Base-by-base conservation (phyloP, 495 filamentous ascomycete genomes). In the Talaromyces adpressus region DNA sequence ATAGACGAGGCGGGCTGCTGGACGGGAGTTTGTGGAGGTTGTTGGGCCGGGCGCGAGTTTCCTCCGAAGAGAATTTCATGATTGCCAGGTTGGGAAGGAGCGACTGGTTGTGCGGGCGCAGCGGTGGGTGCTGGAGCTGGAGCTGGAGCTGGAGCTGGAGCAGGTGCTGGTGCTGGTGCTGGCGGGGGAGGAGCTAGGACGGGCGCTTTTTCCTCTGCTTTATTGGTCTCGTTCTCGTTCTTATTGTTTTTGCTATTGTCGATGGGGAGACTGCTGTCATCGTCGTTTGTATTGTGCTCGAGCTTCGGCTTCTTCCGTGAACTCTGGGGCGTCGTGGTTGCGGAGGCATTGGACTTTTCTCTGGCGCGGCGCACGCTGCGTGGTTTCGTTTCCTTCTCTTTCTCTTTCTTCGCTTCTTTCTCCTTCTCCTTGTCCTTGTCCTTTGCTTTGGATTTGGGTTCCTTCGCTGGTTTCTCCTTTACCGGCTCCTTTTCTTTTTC, bases 261-360 rank as follows among this genome's bases (percentile, higher is more conserved):
- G 22, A 18, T 53, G 62, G 45, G 64, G 67, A 27, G 54, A 58
- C 58, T 67, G 66, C 5, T 69, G 59, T 18, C 58, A 57, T n/a
- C 68, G 70, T 22, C 63, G 58, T 71, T 60, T 34, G 20, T 54
- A 57, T 71, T 16, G 65, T 70, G 67, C 63, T 82, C 78, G 58
- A 79, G 66, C 67, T 80, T 81, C 52, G 78, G 72, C 64, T 80
- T 82, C 69, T 81, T 82, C 59, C 77, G 72, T 34, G 78, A 70
- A n/a, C 64, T 60, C 29, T 68, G 59, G n/a, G 65, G 54, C 36
- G 66, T 68, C 36, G 66, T 68, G 49, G 65, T 68, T 6, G 74
- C 62, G 1, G 67, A 70, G 22, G 72, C 66, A 25, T 69, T 70
- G 1, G 77, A 75, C 62, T 78, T 78, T 58, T 79, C 75, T 14